Percentiles rank a stretch among this genome's conserved stretches.
Evolutionary conservation across 78 protist species (phyloP).

Genomic region (Dictyostelium brefeldianum): DNA sequence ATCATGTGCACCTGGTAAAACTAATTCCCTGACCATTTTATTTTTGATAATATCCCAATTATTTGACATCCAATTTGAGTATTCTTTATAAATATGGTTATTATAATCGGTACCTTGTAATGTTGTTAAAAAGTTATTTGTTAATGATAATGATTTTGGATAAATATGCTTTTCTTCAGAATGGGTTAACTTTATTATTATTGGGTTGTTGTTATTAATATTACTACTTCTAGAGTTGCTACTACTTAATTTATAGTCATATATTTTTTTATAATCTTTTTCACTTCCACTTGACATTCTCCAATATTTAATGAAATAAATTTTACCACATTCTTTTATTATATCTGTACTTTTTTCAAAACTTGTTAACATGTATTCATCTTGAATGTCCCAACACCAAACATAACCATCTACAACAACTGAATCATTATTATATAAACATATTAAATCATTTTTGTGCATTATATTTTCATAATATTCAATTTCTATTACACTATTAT

Average conservation of each 20-base stretch:
- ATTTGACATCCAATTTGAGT: conserved; percentile 16
- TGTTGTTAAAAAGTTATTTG: too few relatives aligned
- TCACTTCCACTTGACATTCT: neutral
- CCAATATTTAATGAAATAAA: neutral
- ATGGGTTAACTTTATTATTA: neutral
- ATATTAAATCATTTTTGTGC: neutral
- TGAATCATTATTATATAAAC: neutral
- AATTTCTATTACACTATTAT: neutral
- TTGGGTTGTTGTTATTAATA: neutral
- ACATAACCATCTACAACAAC: neutral
- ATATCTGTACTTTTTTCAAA: neutral
- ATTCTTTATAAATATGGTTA: neutral
- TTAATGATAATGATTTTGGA: too few relatives aligned
- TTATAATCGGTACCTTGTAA: neutral
- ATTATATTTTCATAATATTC: neutral
- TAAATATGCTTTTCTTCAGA: neutral
- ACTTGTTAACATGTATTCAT: neutral
- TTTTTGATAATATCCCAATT: conserved; percentile 2
- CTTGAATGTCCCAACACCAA: neutral
- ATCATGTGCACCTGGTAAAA: conserved; percentile 15
- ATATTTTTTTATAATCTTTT: neutral
- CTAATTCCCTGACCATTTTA: conserved; percentile 8
- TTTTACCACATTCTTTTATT: neutral
- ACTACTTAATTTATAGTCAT: neutral
- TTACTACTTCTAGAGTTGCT: neutral